These are phyloP conservation scores for Cladosporium sphaerospermum DNA, from an alignment of 2,329 filamentous ascomycete species.

Conservation along the genomic window DNA sequence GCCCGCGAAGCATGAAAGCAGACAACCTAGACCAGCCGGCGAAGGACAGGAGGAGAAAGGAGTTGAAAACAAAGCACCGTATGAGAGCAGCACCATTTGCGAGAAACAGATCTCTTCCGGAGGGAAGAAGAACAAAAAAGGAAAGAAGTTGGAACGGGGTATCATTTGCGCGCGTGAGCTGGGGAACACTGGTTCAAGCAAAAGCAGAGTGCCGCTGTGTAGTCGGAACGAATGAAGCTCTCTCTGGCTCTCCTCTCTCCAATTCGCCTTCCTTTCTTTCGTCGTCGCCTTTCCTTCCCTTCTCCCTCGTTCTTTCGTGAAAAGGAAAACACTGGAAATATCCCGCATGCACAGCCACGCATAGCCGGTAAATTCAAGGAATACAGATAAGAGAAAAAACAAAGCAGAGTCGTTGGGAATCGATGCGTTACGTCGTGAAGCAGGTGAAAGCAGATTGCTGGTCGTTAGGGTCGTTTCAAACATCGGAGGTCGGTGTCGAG, in stretches of 20 bases:
- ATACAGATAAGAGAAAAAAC: background rate
- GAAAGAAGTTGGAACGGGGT: slow-evolving; percentile 5
- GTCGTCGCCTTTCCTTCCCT: background rate
- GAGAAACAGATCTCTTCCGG: too few species aligned
- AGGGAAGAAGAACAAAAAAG: background rate
- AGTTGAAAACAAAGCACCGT: background rate
- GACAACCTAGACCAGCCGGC: too few species aligned
- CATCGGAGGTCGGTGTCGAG: background rate
- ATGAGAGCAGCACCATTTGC: too few species aligned
- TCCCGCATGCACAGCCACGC: too few species aligned
- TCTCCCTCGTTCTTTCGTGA: too few species aligned
- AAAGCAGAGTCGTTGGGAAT: background rate
- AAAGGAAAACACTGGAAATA: too few species aligned
- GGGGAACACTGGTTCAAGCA: background rate
- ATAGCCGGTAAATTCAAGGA: too few species aligned
- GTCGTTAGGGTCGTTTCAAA: background rate
- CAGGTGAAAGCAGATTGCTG: background rate
- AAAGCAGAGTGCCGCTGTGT: slow-evolving; percentile 1
- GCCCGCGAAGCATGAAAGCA: too few species aligned
- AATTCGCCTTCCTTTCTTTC: background rate
- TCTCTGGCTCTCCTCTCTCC: background rate
- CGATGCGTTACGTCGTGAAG: background rate
- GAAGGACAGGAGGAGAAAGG: background rate
- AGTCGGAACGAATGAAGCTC: background rate
- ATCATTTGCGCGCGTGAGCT: slow-evolving; percentile 10